phyloP scores from a whole-genome alignment of 768 basidiomycete genomes.

The Exidia glandulosa region DNA sequence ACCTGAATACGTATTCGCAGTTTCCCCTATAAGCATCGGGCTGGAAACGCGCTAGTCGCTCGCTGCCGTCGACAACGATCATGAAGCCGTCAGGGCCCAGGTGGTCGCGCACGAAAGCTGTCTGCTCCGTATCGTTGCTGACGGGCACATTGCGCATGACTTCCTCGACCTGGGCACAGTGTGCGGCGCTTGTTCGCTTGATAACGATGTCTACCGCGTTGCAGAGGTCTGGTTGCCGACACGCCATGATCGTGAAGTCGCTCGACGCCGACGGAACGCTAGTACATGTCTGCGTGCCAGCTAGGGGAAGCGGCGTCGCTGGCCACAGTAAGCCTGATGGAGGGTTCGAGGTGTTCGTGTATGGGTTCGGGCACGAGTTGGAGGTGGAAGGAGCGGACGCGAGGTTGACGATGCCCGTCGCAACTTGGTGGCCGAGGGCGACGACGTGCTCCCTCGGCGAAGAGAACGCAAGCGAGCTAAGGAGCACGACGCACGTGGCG shows the following conservation, averaged over 20 bases:
- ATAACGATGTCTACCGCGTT: not conserved
- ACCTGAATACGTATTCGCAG: not conserved
- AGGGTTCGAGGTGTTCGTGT: not conserved
- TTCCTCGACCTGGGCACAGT: not conserved
- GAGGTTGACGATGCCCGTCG: not conserved
- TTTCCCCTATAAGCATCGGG: not conserved
- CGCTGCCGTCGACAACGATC: not conserved
- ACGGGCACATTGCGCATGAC: not conserved
- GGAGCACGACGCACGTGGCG: not conserved
- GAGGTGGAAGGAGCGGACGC: not conserved
- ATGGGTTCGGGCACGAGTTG: not conserved
- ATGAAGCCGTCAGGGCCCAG: not conserved
- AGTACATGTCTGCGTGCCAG: not conserved
- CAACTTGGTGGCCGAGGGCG: not conserved
- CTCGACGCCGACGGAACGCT: not conserved
- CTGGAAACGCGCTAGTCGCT: not conserved
- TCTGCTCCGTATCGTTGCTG: not conserved
- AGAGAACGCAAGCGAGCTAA: not conserved
- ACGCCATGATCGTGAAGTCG: not conserved
- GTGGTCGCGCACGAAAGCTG: not conserved
- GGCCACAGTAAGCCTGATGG: not conserved
- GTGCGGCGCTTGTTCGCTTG: not conserved
- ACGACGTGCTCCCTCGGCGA: not conserved
- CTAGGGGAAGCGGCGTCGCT: not conserved
- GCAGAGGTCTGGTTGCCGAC: not conserved